Percentiles rank a stretch among this genome's conserved stretches.
Evolutionary conservation across 805 yeast genomes (phyloP).

Genomic region (Cyberlindnera petersonii): DNA sequence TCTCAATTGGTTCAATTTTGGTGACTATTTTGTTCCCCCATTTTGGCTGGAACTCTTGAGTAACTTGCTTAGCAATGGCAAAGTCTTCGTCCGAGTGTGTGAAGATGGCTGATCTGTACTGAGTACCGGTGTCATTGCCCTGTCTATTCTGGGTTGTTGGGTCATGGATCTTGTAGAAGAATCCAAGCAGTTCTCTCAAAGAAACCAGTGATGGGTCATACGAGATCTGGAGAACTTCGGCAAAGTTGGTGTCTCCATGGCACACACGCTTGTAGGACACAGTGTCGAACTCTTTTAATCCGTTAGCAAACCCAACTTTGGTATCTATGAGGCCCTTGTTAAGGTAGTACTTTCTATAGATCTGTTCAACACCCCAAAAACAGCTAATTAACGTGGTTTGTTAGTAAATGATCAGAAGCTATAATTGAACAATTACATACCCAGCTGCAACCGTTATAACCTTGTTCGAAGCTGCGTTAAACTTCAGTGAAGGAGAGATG

Average conservation of each 20-base stretch:
- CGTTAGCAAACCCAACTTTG: slow-evolving; percentile 91
- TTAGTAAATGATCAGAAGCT: not conserved
- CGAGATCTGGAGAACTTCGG: slow-evolving; percentile 80
- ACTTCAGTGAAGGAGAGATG: slow-evolving; percentile 38
- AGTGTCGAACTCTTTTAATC: slow-evolving; percentile 34
- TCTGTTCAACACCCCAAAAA: slow-evolving; percentile 88
- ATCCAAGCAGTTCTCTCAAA: slow-evolving; percentile 63
- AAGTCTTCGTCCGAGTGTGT: slow-evolving; percentile 48
- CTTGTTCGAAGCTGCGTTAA: slow-evolving; percentile 43
- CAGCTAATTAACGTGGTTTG: slow-evolving; percentile 36
- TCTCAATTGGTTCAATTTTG: slow-evolving; percentile 57
- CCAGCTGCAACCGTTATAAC: slow-evolving; percentile 61
- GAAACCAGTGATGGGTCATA: slow-evolving; percentile 67
- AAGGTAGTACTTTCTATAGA: slow-evolving; percentile 66
- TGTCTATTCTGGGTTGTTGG: slow-evolving; percentile 83
- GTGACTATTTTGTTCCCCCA: slow-evolving; percentile 74
- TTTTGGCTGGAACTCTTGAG: slow-evolving; percentile 56
- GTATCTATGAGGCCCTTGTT: slow-evolving; percentile 66
- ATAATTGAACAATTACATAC: slow-evolving; percentile 27
- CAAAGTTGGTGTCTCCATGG: slow-evolving; percentile 64
- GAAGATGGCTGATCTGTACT: slow-evolving; percentile 83
- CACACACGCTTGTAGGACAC: slow-evolving; percentile 76
- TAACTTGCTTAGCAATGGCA: slow-evolving; percentile 40
- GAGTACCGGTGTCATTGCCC: slow-evolving; percentile 88
- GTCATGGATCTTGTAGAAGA: slow-evolving; percentile 90